Conservation (phyloP, 257 asterid species). For the Solanum sitiens region DNA sequence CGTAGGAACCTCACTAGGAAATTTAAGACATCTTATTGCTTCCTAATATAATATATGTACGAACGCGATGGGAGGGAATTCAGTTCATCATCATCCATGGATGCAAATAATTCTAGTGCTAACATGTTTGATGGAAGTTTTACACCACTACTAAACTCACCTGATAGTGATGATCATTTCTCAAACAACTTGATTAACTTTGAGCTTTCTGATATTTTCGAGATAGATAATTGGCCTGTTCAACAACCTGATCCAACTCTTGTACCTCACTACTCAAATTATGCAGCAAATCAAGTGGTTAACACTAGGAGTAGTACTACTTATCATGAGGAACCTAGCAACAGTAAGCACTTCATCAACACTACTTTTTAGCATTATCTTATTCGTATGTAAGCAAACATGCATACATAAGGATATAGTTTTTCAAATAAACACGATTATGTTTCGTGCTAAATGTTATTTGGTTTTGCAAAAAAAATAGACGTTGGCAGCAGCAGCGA, state of each 20-base stretch:
- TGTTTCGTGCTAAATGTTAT: not conserved
- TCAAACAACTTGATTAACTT: slow-evolving; percentile 15
- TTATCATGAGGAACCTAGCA: slow-evolving; percentile 13
- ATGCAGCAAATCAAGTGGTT: slow-evolving; percentile 9
- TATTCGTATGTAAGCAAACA: not conserved
- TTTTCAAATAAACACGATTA: not conserved
- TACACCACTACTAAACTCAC: not conserved
- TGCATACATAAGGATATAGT: not conserved
- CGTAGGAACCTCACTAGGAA: slow-evolving; percentile 46
- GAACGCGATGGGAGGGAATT: not conserved
- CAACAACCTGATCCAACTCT: slow-evolving; percentile 27
- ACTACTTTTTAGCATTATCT: not conserved
- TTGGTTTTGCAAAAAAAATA: not conserved
- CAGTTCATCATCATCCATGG: slow-evolving; percentile 30
- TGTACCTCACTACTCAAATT: slow-evolving; percentile 18
- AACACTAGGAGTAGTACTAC: not conserved
- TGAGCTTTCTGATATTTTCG: slow-evolving; percentile 45
- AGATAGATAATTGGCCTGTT: slow-evolving; percentile 40
- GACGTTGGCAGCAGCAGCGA: slow-evolving; percentile 19
- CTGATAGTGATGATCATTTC: not conserved
- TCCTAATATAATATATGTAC: slow-evolving; percentile 4
- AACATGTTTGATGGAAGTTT: slow-evolving; percentile 5
- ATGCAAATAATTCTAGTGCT: slow-evolving; percentile 9
- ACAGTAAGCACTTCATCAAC: slow-evolving; percentile 29
- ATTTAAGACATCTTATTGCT: not conserved